Evolutionary conservation across 2,329 filamentous ascomycete genomes (phyloP), one percentile per base, ranked within the genome.

Genomic region (Diplodia mutila): DNA sequence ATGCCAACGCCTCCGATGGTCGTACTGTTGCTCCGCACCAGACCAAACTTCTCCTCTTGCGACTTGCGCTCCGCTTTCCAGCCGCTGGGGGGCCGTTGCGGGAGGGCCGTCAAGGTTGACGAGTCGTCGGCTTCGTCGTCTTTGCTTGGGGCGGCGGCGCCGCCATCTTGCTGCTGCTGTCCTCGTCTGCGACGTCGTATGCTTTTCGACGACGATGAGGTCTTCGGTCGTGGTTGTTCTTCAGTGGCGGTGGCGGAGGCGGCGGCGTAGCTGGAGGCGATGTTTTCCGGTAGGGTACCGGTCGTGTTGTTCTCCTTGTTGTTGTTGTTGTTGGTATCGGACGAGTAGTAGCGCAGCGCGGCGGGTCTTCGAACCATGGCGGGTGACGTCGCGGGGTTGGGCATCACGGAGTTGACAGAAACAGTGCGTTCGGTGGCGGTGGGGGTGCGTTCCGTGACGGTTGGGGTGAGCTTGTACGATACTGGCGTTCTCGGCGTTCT

Each of bases 261-360:
- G 16, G 65, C 55, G 7, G 70, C 65, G 39, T 73, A 72, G 16
- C 70, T 69, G 14, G 72, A 66, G 25, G 76, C 69, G 32, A 70
- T 70, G 3, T 72, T 73, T 21, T 76, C 75, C 66, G 72, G 74
- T 66, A 73, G 71, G 49, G 72, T 74, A 16, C 74, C n/a, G n/a
- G n/a, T n/a, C n/a, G n/a, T n/a, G n/a, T n/a, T n/a, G n/a, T n/a
- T n/a, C n/a, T n/a, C n/a, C n/a, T n/a, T n/a, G 51, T 3, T 34
- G 27, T 18, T 27, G 23, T 16, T 51, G 39, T 27, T 23, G 51
- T 27, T 54, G 52, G n/a, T 7, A n/a, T 27, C 25, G 18, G 49
- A 52, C 7, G 53, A 57, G 32, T 14, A 46, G 42, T 46, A 63
- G 27, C 59, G 59, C 4, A 51, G 59, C n/a, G 16, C 3, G 2